Percentiles rank a stretch among this genome's conserved stretches.
Evolutionary conservation across 2,329 filamentous ascomycete genomes (phyloP).

Genomic region (Ciborinia camelliae): DNA sequence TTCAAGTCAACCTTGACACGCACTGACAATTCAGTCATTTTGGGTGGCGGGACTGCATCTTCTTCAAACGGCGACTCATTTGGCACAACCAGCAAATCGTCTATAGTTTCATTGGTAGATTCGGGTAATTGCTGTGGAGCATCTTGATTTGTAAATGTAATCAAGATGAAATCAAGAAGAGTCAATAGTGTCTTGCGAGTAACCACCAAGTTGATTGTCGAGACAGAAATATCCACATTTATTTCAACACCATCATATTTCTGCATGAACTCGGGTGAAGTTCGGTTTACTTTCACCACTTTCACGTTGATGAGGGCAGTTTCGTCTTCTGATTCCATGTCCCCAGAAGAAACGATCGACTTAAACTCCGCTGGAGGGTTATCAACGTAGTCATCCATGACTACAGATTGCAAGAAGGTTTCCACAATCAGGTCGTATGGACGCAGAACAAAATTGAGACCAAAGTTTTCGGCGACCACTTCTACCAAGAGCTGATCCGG

Average conservation of each 20-base stretch:
- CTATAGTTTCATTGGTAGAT: conserved; percentile 31
- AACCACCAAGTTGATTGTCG: conserved; percentile 93
- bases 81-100: conserved; percentile 27
- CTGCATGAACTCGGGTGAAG: conserved; percentile 89
- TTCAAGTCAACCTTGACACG: conserved; percentile 91
- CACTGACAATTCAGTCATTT: conserved; percentile 50
- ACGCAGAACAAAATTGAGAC: conserved; percentile 81
- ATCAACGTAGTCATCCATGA: conserved; percentile 91
- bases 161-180: conserved; percentile 85
- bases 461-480: conserved; percentile 83
- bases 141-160: conserved; percentile 75
- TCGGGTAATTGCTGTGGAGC: conserved; percentile 43
- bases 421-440: conserved; percentile 92
- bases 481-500: conserved; percentile 84
- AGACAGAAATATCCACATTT: conserved; percentile 85
- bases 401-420: conserved; percentile 80
- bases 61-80: conserved; percentile 15
- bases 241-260: conserved; percentile 92
- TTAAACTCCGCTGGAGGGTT: conserved; percentile 88
- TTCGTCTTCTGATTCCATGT: conserved; percentile 68
- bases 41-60: conserved; percentile 28
- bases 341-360: conserved; percentile 87
- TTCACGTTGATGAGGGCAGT: conserved; percentile 84
- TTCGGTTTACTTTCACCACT: conserved; percentile 82
- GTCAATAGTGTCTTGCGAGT: conserved; percentile 91